A percentile compares a stretch with the other conserved stretches of the same genome.
Conservation (phyloP, 257 asterid genomes). For the Solanum pimpinellifolium region DNA sequence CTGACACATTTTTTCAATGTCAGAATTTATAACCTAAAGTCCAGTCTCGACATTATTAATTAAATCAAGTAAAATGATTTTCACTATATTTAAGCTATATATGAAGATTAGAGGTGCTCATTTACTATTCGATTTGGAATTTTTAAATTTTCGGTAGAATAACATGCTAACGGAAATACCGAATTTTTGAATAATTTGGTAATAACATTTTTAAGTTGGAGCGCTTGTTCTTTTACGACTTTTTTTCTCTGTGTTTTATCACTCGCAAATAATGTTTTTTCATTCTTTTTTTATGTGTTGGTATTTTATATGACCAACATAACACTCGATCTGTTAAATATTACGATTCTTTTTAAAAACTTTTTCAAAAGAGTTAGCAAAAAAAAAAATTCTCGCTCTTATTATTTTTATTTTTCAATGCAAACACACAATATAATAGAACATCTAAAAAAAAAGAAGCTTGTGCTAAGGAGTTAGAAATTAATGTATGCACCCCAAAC, state of each 20-base stretch:
- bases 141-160: background rate
- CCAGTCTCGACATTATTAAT: background rate
- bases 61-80: background rate
- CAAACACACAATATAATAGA: background rate
- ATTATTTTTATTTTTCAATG: background rate
- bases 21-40: no score
- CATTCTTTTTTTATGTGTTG: background rate
- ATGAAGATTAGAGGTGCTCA: background rate
- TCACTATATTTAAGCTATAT: background rate
- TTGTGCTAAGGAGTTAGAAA: no score
- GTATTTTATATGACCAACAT: background rate
- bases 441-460: no score
- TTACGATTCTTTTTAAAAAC: background rate
- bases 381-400: background rate
- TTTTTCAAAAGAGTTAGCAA: background rate
- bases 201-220: background rate
- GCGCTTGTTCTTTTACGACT: accelerated
- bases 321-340: no score
- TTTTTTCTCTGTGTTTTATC: no score
- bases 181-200: background rate
- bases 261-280: no score
- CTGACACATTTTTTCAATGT: background rate
- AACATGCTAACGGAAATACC: background rate
- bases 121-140: background rate
- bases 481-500: no score